Evolutionary conservation across 2,329 filamentous ascomycete species (phyloP), one percentile per base, ranked within the genome.

Genomic region (Aspergillus sp.): DNA sequence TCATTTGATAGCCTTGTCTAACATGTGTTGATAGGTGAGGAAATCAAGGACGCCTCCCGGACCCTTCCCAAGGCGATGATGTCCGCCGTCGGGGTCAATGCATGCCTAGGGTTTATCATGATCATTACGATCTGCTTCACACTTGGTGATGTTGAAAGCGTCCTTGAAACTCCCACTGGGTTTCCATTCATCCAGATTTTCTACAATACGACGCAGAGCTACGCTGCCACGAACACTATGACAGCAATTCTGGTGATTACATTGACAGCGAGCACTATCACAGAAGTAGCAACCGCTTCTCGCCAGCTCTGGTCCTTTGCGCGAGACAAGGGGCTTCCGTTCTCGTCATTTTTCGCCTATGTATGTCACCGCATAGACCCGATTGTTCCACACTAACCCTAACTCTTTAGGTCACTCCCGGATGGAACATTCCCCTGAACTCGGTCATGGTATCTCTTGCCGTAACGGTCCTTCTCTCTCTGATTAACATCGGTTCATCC

Each of bases 101-200:
- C 82, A 3, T 66, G 78, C 0, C 72, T 85, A 0, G 86, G 85
- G 0, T 83, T 87, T 49, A 77, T 81, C n/a, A 84, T 87, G 77
- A 68, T 86, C n/a, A 76, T 87, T 15, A 82, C 83, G 0, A 76
- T 85, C 41, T 77, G 85, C 8, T 88, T 87, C 65, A 84, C 81
- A 28, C 75, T 87, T 17, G 79, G 79, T 2, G 79, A 87, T 59
- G 72, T 84, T 11, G 76, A 81, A 11, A 70, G 68, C 0, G 78
- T 82, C 0, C 70, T 84, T 3, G 71, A 72, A 0, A 80, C 79
- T 0, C 76, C 77, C 0, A 84, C 84, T 0, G 80, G 80, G 1
- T 85, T 84, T 52, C 85, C 87, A 0, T 87, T 87, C 64, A 87
- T 89, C 68, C 79, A 86, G 54, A 80, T 87, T 23, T 87, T 87